Base-by-base conservation (phyloP, 306 rosid species). In the Acmispon strigosus region DNA sequence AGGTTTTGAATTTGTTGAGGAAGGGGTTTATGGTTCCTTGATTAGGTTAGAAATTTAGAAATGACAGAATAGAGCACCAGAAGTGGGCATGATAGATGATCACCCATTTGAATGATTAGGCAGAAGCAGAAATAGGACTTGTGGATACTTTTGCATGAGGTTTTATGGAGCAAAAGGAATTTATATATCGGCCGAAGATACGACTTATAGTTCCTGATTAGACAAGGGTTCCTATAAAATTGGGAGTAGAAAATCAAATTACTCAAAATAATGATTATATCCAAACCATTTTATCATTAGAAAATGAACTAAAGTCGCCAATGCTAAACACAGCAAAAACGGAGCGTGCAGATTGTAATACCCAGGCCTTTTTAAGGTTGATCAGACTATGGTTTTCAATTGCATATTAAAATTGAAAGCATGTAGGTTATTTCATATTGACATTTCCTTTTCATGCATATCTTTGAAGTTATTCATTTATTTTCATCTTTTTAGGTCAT, bases 401-500 rank as follows among this genome's bases (percentile, higher is more conserved):
- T 81, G 51, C 60, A 6, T 42, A 4, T 14, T 13, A 44, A 18
- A 62, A 58, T 58, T 48, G 32, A 39, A 62, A 66, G 12, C 49
- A 1, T 68, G 17, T 61, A 52, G 59, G 48, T 61, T 54, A 12
- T 73, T 41, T 34, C 47, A 61, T 52, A 67, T 22, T 69, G 57
- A 19, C 69, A 9, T 53, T 50, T 57, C n/a, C 66, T 32, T 69
- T 54, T 20, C 10, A 34, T 49, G 59, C 14, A 50, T 55, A 62
- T 19, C 19, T 50, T 69, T 66, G 14, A 24, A 52, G 37, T 32
- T 32, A 32, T 42, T 37, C 55, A 51, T 19, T 20, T 74, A 14
- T 72, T 37, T 59, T 69, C 48, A 66, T 66, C 63, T 53, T 43
- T 74, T 27, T 72, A 91, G 97, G 97, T 48, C 97, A 91, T 77